Conservation (phyloP, 108 stramenopile genomes). For the Conticribra guillardii region DNA sequence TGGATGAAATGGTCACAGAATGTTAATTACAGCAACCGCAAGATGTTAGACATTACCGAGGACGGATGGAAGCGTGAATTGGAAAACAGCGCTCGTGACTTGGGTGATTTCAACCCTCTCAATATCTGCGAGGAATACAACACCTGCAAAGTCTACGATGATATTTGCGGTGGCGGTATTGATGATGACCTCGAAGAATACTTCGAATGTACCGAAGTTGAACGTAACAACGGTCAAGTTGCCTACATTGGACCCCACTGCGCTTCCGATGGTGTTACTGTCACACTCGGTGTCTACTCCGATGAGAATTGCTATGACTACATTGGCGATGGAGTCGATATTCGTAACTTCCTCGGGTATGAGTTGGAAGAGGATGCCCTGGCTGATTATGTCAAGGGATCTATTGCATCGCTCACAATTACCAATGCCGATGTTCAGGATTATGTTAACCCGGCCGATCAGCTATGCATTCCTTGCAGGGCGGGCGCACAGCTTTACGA, state of each 20-base stretch:
- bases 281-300: conserved; percentile 74
- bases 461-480: not conserved
- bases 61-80: conserved; percentile 30
- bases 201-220: conserved; percentile 43
- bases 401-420: conserved; percentile 19
- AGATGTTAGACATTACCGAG: conserved; percentile 42
- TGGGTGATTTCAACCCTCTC: conserved; percentile 29
- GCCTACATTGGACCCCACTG: conserved; percentile 80
- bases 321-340: conserved; percentile 44
- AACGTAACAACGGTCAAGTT: conserved; percentile 52
- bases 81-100: conserved; percentile 31
- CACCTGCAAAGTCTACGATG: conserved; percentile 29
- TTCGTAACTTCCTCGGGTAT: conserved; percentile 36
- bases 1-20: conserved; percentile 25
- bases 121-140: conserved; percentile 38
- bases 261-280: conserved; percentile 58
- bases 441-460: conserved; percentile 13
- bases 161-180: conserved; percentile 12
- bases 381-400: conserved; percentile 38
- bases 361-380: conserved; percentile 30
- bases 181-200: conserved; percentile 28
- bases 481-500: not conserved
- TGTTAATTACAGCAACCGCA: conserved; percentile 7
- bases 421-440: conserved; percentile 14
- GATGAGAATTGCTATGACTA: conserved; percentile 79